Evolutionary conservation across 2,329 filamentous ascomycete genomes (phyloP).

Genomic region (Penicillium sp.): DNA sequence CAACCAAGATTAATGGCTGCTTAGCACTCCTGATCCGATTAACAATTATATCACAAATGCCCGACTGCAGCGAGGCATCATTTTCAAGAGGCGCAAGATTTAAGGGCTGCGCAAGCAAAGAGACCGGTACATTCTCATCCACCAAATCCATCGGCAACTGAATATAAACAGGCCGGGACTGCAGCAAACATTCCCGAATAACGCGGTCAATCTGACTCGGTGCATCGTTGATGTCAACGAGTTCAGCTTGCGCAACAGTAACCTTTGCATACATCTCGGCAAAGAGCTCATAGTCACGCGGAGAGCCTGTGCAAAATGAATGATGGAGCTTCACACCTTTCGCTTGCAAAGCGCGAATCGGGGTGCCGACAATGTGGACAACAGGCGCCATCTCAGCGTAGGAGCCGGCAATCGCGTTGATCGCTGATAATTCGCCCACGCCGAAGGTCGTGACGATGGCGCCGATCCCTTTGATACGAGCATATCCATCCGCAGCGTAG

Average conservation of each 20-base stretch:
- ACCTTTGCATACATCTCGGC: conserved; percentile 54
- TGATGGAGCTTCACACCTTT: conserved; percentile 61
- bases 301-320: conserved; percentile 9
- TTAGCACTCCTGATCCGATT: conserved; percentile 48
- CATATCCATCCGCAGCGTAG: conserved; percentile 70
- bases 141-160: conserved; percentile 60
- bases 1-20: conserved; percentile 56
- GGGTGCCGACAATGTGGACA: conserved; percentile 63
- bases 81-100: neutral
- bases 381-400: conserved; percentile 75
- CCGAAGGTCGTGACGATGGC: conserved; percentile 69
- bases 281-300: conserved; percentile 45
- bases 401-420: conserved; percentile 74
- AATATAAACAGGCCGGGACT: conserved; percentile 60
- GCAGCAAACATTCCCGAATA: conserved; percentile 55
- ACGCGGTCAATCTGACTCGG: conserved; percentile 57
- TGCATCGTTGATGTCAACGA: conserved; percentile 50
- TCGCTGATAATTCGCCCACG: conserved; percentile 68
- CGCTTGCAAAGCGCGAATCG: conserved; percentile 50
- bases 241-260: conserved; percentile 53
- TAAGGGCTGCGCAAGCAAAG: conserved; percentile 8
- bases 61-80: conserved; percentile 1
- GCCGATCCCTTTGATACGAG: conserved; percentile 69
- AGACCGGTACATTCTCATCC: conserved; percentile 20
- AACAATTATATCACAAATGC: conserved; percentile 38